A percentile compares a stretch with the other conserved stretches of the same genome.
phyloP scores from a whole-genome alignment of 1,284 basidiomycete species.

The Cutaneotrichosporon sp. region DNA sequence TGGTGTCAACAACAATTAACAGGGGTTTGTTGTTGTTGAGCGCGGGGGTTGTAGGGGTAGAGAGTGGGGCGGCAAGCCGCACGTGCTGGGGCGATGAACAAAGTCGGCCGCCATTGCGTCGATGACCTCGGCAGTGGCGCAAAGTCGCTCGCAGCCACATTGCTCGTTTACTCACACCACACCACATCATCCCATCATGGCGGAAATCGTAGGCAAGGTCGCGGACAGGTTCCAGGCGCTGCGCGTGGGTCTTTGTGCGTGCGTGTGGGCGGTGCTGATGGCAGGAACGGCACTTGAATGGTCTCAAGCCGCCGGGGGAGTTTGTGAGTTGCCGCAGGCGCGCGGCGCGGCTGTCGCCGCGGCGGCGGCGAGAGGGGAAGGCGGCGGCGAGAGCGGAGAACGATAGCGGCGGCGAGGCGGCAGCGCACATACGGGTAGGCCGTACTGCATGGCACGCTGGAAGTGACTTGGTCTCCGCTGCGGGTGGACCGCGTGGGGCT shows the following conservation, averaged over 20 bases:
- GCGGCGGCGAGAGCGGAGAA: no score
- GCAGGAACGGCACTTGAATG: conserved; percentile 35
- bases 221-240: conserved; percentile 26
- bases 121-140: neutral
- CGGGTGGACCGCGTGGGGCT: no score
- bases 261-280: neutral
- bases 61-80: neutral
- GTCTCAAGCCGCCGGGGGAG: conserved; percentile 34
- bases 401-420: no score
- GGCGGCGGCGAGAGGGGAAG: neutral
- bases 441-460: no score
- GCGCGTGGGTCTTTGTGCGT: conserved; percentile 17
- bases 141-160: neutral
- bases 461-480: no score
- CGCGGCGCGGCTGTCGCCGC: neutral
- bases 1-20: neutral
- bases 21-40: neutral
- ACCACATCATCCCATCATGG: neutral
- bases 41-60: neutral
- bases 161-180: neutral
- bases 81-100: no score
- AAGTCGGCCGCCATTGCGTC: no score
- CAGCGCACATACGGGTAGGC: no score
- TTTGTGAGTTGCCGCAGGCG: conserved; percentile 27
- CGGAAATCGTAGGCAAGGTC: conserved; percentile 32